Conservation (phyloP, 164 flowering plant genomes). For the Houttuynia cordata region DNA sequence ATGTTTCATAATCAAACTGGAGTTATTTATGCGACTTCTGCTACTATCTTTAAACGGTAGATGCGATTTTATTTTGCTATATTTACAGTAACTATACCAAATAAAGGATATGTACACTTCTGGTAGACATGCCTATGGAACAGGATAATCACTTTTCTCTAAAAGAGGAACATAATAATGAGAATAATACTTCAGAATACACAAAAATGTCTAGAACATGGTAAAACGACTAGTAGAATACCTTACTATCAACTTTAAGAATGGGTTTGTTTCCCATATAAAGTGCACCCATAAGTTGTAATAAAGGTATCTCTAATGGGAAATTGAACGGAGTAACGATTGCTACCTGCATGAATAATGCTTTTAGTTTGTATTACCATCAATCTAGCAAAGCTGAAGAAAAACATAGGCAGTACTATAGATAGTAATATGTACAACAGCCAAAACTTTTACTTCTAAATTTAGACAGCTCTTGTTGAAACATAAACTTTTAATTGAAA, state of each 20-base stretch:
- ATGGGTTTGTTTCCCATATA: constrained; percentile 96
- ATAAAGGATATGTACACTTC: too few species aligned
- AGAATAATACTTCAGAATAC: neutral
- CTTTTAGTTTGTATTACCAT: neutral
- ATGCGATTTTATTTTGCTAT: too few species aligned
- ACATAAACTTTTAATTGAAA: too few species aligned
- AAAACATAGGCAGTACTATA: neutral
- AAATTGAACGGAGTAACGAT: constrained; percentile 94
- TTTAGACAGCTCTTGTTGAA: too few species aligned
- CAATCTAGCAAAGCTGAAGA: neutral
- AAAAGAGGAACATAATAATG: neutral
- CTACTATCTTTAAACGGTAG: too few species aligned
- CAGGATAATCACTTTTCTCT: neutral
- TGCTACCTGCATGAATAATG: constrained; percentile 50
- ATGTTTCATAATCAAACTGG: too few species aligned
- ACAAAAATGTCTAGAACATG: neutral
- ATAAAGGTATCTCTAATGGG: constrained; percentile 87
- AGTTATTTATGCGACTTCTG: too few species aligned
- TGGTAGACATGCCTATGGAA: neutral
- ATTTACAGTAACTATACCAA: too few species aligned
- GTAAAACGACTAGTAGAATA: constrained; percentile 4
- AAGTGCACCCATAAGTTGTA: constrained; percentile 98
- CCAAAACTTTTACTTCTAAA: too few species aligned
- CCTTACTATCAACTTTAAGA: constrained; percentile 98
- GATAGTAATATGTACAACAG: too few species aligned